phyloP scores from a whole-genome alignment of 2,329 filamentous ascomycete species.

The Hypoxylon rubiginosum region DNA sequence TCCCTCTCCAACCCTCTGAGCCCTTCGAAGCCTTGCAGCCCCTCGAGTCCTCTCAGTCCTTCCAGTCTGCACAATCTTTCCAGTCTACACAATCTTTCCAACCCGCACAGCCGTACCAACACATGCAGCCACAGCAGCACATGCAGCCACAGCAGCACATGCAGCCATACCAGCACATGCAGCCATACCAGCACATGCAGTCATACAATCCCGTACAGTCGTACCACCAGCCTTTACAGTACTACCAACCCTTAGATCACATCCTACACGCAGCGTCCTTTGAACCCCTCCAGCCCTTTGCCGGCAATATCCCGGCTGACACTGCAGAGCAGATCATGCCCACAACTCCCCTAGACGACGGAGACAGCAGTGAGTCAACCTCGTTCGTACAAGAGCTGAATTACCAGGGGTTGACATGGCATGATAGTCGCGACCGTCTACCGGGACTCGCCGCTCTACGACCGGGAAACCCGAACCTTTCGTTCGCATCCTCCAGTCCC shows the following conservation, averaged over 20 bases:
- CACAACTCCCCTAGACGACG: slow-evolving; percentile 33
- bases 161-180: too few relatives aligned
- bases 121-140: too few relatives aligned
- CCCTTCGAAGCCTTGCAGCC: neutral
- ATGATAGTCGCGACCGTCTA: slow-evolving; percentile 54
- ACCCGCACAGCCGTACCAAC: too few relatives aligned
- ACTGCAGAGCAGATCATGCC: slow-evolving; percentile 39
- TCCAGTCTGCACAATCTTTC: neutral
- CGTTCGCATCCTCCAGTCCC: slow-evolving; percentile 49
- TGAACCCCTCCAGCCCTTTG: neutral
- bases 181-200: too few relatives aligned
- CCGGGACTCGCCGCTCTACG: slow-evolving; percentile 55
- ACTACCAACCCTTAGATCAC: neutral
- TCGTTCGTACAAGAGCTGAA: slow-evolving; percentile 30
- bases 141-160: too few relatives aligned
- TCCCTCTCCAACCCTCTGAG: slow-evolving; percentile 17
- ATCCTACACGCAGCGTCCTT: too few relatives aligned
- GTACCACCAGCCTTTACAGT: too few relatives aligned
- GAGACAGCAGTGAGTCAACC: slow-evolving; percentile 45
- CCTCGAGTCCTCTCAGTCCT: neutral
- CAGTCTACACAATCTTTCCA: neutral
- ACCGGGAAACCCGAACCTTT: slow-evolving; percentile 56
- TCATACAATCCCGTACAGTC: too few relatives aligned
- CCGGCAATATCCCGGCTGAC: slow-evolving; percentile 40
- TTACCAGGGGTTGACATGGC: slow-evolving; percentile 43